A percentile compares a stretch with the other conserved stretches of the same genome.
Evolutionary conservation across 495 filamentous ascomycete genomes (phyloP).

Genomic region (Rostrohypoxylon terebratum): DNA sequence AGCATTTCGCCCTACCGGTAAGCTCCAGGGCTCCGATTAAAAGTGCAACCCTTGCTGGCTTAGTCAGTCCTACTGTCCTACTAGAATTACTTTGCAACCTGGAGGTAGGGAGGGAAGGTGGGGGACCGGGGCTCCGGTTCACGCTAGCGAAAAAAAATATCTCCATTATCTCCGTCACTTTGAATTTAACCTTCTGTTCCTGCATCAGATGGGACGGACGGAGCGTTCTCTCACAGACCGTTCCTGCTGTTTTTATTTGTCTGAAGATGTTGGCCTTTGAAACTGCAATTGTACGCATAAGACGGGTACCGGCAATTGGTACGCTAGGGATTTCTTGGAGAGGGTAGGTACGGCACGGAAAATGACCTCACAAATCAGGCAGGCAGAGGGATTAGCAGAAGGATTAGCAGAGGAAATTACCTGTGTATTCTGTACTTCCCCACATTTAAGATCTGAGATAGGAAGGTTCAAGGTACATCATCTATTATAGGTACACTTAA

Average conservation of each 20-base stretch:
- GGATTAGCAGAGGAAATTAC: constrained; percentile 14
- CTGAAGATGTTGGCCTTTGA: neutral
- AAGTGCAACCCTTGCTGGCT: neutral
- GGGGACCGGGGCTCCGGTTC: constrained; percentile 11
- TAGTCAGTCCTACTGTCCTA: neutral
- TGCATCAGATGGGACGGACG: constrained; percentile 8
- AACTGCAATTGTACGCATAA: constrained; percentile 8
- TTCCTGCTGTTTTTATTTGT: neutral
- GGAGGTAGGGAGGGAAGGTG: neutral
- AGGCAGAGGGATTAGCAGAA: constrained; percentile 15
- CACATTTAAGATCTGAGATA: constrained; percentile 24
- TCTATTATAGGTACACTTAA: neutral
- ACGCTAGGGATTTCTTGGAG: neutral
- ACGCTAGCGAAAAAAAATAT: constrained; percentile 19
- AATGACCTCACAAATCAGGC: constrained; percentile 5
- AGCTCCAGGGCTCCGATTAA: constrained; percentile 1
- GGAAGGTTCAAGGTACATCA: constrained; percentile 13
- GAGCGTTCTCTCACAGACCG: neutral
- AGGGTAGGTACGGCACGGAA: constrained; percentile 9
- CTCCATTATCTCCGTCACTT: constrained; percentile 1
- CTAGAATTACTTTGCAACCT: neutral
- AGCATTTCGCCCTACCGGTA: constrained; percentile 9
- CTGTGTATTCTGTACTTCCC: constrained; percentile 7
- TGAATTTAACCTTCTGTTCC: constrained; percentile 17
- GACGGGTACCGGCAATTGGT: neutral